A percentile compares a stretch with the other conserved stretches of the same genome.
Conservation (phyloP, 1,139 yeast species). For the Saccharomyces hybrid region DNA sequence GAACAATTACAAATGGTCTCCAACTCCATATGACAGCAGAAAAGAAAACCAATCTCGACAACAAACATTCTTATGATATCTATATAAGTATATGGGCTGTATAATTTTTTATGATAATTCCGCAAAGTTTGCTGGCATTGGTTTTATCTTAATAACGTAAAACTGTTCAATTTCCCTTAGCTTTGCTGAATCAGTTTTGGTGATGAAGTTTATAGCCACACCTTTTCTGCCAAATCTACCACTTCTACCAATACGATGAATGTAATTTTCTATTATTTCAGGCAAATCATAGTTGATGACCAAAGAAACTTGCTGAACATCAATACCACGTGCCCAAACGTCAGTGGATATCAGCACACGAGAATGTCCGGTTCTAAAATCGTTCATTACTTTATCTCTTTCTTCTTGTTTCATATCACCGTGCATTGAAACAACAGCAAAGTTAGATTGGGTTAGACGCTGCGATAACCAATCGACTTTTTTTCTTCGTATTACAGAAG, state of each 20-base stretch:
- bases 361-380: conserved; percentile 67
- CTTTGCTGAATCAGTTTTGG: conserved; percentile 54
- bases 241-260: conserved; percentile 90
- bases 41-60: neutral
- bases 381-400: conserved; percentile 82
- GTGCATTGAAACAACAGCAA: conserved; percentile 90
- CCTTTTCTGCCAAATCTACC: conserved; percentile 97
- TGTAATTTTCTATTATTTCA: conserved; percentile 73
- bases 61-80: neutral
- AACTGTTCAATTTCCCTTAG: conserved; percentile 67
- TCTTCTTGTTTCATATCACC: conserved; percentile 96
- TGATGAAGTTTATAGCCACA: conserved; percentile 82
- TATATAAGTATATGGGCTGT: neutral
- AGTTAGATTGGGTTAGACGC: conserved; percentile 68
- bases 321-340: conserved; percentile 97
- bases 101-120: conserved; percentile 26
- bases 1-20: conserved; percentile 28
- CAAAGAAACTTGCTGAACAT: conserved; percentile 92
- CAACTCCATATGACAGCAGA: neutral
- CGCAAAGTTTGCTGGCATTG: conserved; percentile 77
- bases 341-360: conserved; percentile 90
- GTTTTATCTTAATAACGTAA: conserved; percentile 70
- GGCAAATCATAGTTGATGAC: conserved; percentile 93
- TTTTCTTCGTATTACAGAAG: conserved; percentile 85
- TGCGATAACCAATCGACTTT: conserved; percentile 87